A percentile compares a stretch with the other conserved stretches of the same genome.
phyloP scores from a whole-genome alignment of 2,329 filamentous ascomycete genomes.

The Setomelanomma holmii region DNA sequence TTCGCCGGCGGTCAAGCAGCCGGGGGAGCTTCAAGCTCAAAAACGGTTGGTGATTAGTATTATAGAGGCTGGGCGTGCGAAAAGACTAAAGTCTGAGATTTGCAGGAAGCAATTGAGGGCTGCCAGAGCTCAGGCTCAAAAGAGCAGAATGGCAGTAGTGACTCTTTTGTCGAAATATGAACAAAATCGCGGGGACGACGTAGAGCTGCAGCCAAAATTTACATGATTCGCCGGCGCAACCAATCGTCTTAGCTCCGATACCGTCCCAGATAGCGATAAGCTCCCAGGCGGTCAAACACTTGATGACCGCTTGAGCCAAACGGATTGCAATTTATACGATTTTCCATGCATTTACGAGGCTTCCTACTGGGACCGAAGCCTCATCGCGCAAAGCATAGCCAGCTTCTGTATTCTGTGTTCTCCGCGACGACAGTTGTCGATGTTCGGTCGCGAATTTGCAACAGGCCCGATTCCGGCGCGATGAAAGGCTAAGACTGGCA shows the following conservation, averaged over 20 bases:
- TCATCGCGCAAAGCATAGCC: too few relatives aligned
- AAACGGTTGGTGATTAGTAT: constrained; percentile 19
- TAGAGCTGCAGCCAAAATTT: constrained; percentile 42
- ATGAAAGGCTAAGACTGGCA: constrained; percentile 21
- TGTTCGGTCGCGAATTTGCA: not conserved
- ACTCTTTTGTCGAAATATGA: constrained; percentile 38
- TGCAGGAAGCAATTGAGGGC: constrained; percentile 36
- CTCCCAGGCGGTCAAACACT: constrained; percentile 20
- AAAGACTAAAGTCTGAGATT: constrained; percentile 23
- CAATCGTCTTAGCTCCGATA: constrained; percentile 42
- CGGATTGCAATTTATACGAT: not conserved
- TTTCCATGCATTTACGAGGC: not conserved
- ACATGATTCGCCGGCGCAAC: constrained; percentile 31
- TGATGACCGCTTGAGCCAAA: not conserved
- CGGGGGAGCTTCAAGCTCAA: constrained; percentile 42
- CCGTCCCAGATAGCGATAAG: constrained; percentile 33
- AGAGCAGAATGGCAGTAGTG: constrained; percentile 31
- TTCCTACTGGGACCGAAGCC: too few relatives aligned
- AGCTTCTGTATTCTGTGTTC: too few relatives aligned
- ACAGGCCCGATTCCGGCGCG: constrained; percentile 29
- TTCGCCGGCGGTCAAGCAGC: constrained; percentile 39
- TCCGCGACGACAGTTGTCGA: too few relatives aligned
- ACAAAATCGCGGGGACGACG: constrained; percentile 39
- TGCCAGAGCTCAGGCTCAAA: constrained; percentile 38
- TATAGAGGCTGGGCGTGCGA: constrained; percentile 25